phyloP scores from a whole-genome alignment of 805 yeast genomes.

The Metschnikowia aberdeeniae region DNA sequence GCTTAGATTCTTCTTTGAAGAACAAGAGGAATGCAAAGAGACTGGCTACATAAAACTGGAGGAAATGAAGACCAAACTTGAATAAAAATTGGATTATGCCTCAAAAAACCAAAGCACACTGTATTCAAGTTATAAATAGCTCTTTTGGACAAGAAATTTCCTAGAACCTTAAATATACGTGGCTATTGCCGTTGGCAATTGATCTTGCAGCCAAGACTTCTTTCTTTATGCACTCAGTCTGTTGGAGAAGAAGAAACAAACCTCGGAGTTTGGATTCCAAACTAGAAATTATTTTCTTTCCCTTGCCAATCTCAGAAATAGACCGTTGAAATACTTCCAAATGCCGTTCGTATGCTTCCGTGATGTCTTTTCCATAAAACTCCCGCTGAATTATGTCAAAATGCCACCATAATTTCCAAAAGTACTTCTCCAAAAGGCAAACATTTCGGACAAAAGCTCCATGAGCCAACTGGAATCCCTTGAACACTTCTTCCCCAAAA shows the following conservation, averaged over 20 bases:
- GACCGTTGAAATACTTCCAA: not conserved
- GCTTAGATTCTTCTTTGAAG: not conserved
- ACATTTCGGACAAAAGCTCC: not conserved
- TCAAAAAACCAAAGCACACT: too few relatives aligned
- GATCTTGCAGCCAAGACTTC: not conserved
- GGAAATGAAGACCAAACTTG: too few relatives aligned
- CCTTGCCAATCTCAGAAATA: not conserved
- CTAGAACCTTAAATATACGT: too few relatives aligned
- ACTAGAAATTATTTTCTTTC: not conserved
- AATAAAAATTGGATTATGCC: too few relatives aligned
- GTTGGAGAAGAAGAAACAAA: not conserved
- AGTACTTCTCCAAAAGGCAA: constrained; percentile 6
- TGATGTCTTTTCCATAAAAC: not conserved
- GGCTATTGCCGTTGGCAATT: too few relatives aligned
- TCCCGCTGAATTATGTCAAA: constrained; percentile 6
- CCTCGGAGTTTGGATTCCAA: constrained; percentile 1
- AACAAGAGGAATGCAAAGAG: not conserved
- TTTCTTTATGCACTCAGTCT: constrained; percentile 1
- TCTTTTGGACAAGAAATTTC: too few relatives aligned
- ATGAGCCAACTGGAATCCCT: constrained; percentile 1
- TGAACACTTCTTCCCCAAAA: not conserved
- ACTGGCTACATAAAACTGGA: not conserved
- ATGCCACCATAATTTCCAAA: constrained; percentile 8
- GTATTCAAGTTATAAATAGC: too few relatives aligned
- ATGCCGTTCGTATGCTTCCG: not conserved